Base-by-base conservation (phyloP, 345 rosid genomes). In the Gossypium thurberi region DNA sequence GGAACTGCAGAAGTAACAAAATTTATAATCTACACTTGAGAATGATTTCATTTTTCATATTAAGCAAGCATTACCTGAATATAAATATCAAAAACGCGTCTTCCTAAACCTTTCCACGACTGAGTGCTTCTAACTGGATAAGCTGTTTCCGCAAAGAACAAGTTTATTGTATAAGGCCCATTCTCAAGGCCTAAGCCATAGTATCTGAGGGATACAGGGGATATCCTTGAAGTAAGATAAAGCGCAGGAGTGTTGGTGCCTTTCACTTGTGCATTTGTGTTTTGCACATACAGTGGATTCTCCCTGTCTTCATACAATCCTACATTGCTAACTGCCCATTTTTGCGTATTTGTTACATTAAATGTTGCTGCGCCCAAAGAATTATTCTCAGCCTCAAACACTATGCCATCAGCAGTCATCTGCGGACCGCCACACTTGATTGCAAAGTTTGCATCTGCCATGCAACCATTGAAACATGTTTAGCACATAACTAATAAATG, bases 291-390 rank as follows among this genome's bases (percentile, higher is more conserved):
- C 52, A 44, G 12, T 65, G 77, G 82, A 72, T 70, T 79, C 60
- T 13, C 53, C 65, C 84, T 81, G 12, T 84, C 88, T 60, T 76
- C 64, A 75, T 70, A 87, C 28, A 82, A 69, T n/a, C 90, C 90
- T 33, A 77, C 86, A 66, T 75, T 84, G 79, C 90, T 85, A 60
- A 84, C 81, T 37, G 87, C 93, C 93, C 93, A 87, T 79, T 82
- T 85, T 48, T 79, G 61, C 2, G 77, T 65, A 58, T 15, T 74
- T 52, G 85, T 75, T 55, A 89, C 85, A 47, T 70, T 56, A 55
- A 11, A 70, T 20, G 37, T 11, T 40, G 74, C 74, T 2, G 50
- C 20, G 6, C 42, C 62, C 3, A 70, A 8, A 8, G 50, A 11
- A 2, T 1, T 2, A 9, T 37, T 70, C 5, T 89, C 91, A 4